Conservation (phyloP, 78 protist species). For the Dictyostelium citrinum region DNA sequence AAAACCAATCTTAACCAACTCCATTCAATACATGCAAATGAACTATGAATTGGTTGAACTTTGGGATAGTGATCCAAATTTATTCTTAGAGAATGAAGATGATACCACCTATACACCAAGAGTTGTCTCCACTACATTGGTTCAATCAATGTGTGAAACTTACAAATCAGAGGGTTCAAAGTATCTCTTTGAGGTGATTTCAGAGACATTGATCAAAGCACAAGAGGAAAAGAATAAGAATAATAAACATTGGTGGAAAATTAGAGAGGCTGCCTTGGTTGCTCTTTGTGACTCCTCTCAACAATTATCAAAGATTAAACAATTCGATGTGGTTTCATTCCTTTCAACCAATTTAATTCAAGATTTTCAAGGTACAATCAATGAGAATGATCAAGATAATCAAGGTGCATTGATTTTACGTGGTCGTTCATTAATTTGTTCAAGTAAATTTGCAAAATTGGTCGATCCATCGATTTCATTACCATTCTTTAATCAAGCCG, state of each 20-base stretch:
- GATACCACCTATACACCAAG: conserved; percentile 14
- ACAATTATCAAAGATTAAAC: background rate
- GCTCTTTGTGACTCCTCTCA: background rate
- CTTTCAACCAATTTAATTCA: background rate
- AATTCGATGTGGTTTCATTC: conserved; percentile 11
- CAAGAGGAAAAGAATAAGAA: background rate
- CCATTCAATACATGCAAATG: conserved; percentile 16
- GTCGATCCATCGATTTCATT: conserved; percentile 6
- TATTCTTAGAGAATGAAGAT: conserved; percentile 40
- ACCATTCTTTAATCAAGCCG: conserved; percentile 24
- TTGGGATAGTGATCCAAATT: conserved; percentile 4
- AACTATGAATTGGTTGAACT: background rate
- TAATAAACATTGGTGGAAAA: conserved; percentile 14
- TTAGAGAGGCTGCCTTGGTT: background rate
- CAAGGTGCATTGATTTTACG: background rate
- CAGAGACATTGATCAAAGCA: background rate
- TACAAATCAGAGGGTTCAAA: background rate
- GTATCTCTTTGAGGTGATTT: background rate
- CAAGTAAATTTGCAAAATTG: background rate
- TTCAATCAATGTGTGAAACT: background rate
- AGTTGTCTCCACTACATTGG: background rate
- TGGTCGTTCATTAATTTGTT: conserved; percentile 20
- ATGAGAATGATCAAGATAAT: background rate
- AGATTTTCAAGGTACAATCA: background rate
- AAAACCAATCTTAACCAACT: background rate